phyloP scores from a whole-genome alignment of 2,329 filamentous ascomycete genomes.

The Aspergillus sp. region DNA sequence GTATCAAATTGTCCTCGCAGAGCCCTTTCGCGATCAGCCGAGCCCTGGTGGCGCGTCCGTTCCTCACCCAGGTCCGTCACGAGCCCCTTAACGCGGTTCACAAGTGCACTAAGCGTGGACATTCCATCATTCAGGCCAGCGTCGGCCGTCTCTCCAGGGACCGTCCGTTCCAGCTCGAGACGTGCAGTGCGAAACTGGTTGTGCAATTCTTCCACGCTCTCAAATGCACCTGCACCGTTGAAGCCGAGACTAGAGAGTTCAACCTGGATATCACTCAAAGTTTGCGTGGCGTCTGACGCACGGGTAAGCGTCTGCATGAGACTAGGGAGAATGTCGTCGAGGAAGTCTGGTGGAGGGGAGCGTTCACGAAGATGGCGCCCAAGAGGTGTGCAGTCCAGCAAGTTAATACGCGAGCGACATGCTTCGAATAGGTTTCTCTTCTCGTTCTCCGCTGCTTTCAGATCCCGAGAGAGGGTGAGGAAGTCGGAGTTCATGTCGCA shows the following conservation, averaged over 20 bases:
- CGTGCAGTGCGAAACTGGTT: constrained; percentile 43
- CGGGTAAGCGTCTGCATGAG: constrained; percentile 36
- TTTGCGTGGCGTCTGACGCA: constrained; percentile 39
- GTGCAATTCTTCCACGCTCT: constrained; percentile 39
- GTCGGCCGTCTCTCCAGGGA: constrained; percentile 45
- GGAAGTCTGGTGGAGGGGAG: constrained; percentile 39
- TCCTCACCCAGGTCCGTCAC: constrained; percentile 36
- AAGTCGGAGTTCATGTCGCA: constrained; percentile 26
- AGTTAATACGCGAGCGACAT: constrained; percentile 33
- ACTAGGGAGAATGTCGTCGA: constrained; percentile 37
- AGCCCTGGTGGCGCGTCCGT: constrained; percentile 30
- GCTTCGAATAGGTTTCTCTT: constrained; percentile 42
- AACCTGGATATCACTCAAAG: constrained; percentile 35
- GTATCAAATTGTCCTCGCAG: constrained; percentile 47
- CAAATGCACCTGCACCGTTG: constrained; percentile 26
- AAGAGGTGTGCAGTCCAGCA: constrained; percentile 22
- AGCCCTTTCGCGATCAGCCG: constrained; percentile 38
- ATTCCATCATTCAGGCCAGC: constrained; percentile 39
- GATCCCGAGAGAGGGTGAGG: constrained; percentile 32
- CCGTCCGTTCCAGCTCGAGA: constrained; percentile 42
- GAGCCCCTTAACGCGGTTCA: constrained; percentile 38
- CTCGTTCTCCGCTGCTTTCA: constrained; percentile 41
- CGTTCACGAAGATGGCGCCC: constrained; percentile 24
- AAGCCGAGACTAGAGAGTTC: constrained; percentile 44
- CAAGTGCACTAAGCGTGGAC: constrained; percentile 41